These are phyloP conservation scores for Rosa chinensis DNA, from an alignment of 306 rosid genomes.

Conservation along the genomic window DNA sequence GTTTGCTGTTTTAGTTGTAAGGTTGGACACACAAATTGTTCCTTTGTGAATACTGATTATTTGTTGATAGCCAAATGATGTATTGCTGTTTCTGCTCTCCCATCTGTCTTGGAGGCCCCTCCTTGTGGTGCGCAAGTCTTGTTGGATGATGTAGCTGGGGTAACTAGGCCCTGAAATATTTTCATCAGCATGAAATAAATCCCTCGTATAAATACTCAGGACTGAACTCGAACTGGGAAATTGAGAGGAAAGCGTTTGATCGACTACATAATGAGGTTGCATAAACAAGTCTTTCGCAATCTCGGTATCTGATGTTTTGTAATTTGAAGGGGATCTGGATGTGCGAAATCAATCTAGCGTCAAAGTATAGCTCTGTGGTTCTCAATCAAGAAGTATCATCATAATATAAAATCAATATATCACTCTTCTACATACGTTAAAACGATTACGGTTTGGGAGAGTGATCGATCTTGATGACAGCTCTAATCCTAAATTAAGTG, in stretches of 20 bases:
- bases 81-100: not conserved
- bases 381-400: no score
- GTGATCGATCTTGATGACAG: not conserved
- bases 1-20: constrained; percentile 5
- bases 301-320: not conserved
- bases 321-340: not conserved
- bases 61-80: constrained; percentile 1
- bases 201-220: not conserved
- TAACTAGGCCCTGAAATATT: no score
- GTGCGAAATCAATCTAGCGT: no score
- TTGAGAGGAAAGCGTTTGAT: not conserved
- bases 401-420: no score
- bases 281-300: not conserved
- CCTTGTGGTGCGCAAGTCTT: no score
- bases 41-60: not conserved
- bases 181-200: not conserved
- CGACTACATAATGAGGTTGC: not conserved
- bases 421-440: no score
- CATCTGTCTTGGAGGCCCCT: no score
- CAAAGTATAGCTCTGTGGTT: no score
- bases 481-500: no score
- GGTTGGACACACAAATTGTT: not conserved
- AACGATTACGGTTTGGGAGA: not conserved
- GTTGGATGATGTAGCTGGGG: no score
- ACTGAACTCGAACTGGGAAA: no score